These are phyloP conservation scores for Elongisporangium undulatum DNA, from an alignment of 352 stramenopile species.

Conservation along the genomic window DNA sequence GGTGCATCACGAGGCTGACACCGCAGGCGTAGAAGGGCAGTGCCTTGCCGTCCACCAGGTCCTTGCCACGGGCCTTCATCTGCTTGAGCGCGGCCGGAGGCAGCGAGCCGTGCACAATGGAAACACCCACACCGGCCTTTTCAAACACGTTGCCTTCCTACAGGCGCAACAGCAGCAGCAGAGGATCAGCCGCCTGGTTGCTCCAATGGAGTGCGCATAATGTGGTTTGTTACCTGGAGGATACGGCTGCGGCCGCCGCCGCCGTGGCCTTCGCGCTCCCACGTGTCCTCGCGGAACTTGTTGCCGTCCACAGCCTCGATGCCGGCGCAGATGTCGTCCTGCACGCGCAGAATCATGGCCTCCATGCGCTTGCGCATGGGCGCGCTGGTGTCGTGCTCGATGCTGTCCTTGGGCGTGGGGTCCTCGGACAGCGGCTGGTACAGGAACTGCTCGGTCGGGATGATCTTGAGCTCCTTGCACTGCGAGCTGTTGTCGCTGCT, in stretches of 20 bases:
- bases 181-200: too few species aligned
- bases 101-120: conserved; percentile 96
- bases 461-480: conserved; percentile 27
- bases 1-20: conserved; percentile 97
- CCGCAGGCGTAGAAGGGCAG: conserved; percentile 96
- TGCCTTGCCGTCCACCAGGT: conserved; percentile 60
- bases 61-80: conserved; percentile 78
- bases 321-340: conserved; percentile 83
- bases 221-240: conserved; percentile 71
- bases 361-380: conserved; percentile 78
- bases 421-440: conserved; percentile 63
- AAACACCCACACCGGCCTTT: conserved; percentile 97
- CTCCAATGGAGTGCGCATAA: too few species aligned
- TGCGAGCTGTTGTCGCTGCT: conserved; percentile 15
- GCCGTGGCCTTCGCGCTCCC: conserved; percentile 92
- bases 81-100: conserved; percentile 81
- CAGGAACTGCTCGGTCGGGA: conserved; percentile 52
- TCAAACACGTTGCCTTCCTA: conserved; percentile 96
- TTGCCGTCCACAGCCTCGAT: conserved; percentile 92
- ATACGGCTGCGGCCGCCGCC: conserved; percentile 95
- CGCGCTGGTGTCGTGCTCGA: conserved; percentile 72
- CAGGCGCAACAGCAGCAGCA: conserved; percentile 16
- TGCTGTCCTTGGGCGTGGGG: conserved; percentile 45
- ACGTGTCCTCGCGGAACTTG: conserved; percentile 95
- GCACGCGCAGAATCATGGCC: conserved; percentile 71